Conservation (phyloP, 2,329 filamentous ascomycete species). For the Fusarium equiseti region DNA sequence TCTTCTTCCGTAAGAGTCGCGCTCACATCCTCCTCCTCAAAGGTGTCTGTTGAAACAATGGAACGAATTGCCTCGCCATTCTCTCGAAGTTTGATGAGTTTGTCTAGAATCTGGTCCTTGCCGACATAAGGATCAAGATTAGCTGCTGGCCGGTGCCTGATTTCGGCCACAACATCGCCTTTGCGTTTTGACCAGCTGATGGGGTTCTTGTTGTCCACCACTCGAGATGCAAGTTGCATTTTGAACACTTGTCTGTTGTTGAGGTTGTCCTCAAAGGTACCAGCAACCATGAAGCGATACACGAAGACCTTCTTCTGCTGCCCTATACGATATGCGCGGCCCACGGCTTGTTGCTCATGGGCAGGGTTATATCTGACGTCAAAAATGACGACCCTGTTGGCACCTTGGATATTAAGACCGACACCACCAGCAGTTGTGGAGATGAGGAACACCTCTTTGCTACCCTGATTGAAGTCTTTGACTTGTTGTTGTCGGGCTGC, state of each 20-base stretch:
- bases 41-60: constrained; percentile 78
- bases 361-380: constrained; percentile 86
- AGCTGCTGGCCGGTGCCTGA: constrained; percentile 63
- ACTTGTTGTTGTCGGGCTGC: constrained; percentile 70
- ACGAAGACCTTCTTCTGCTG: constrained; percentile 85
- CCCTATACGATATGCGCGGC: constrained; percentile 86
- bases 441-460: constrained; percentile 77
- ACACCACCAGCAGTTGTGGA: constrained; percentile 86
- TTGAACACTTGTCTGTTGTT: constrained; percentile 86
- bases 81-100: constrained; percentile 55
- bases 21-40: constrained; percentile 75
- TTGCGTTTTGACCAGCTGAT: constrained; percentile 72
- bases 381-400: constrained; percentile 88
- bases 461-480: constrained; percentile 74
- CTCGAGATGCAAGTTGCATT: constrained; percentile 79
- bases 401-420: constrained; percentile 85
- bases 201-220: constrained; percentile 86
- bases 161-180: constrained; percentile 68
- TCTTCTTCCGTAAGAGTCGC: constrained; percentile 70
- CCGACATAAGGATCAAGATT: constrained; percentile 67
- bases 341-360: constrained; percentile 87
- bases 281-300: constrained; percentile 82
- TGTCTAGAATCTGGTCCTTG: constrained; percentile 72
- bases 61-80: constrained; percentile 59
- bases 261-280: constrained; percentile 81